A percentile compares a stretch with the other conserved stretches of the same genome.
Evolutionary conservation across 106 monocot genomes (phyloP).

Genomic region (Apostasia ramifera): DNA sequence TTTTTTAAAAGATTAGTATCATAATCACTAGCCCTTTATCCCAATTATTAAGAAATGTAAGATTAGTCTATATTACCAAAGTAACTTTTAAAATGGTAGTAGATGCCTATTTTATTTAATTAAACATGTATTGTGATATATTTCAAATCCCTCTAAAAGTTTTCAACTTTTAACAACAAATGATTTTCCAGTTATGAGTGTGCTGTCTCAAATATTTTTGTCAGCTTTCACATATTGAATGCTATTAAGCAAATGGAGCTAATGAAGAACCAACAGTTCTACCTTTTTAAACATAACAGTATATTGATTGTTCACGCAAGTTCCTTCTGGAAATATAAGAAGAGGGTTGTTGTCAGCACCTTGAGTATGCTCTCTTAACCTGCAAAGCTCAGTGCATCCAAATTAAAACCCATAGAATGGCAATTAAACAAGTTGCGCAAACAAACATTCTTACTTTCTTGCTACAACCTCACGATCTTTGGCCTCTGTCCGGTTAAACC

Average conservation of each 20-base stretch:
- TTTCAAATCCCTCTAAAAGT: no score
- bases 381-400: slow-evolving; percentile 10
- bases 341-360: slow-evolving; percentile 82
- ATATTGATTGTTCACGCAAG: slow-evolving; percentile 96
- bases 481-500: slow-evolving; percentile 88
- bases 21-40: no score
- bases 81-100: no score
- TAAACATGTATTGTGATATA: no score
- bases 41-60: no score
- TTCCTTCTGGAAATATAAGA: slow-evolving; percentile 99
- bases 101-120: no score
- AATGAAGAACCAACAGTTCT: not conserved
- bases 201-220: no score
- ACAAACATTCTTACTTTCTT: slow-evolving; percentile 53
- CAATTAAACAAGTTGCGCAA: not conserved
- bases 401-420: not conserved
- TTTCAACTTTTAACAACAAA: no score
- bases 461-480: slow-evolving; percentile 90
- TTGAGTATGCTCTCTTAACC: slow-evolving; percentile 76
- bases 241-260: not conserved
- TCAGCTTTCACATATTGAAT: not conserved
- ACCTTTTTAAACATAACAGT: slow-evolving; percentile 99
- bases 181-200: no score
- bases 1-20: no score
- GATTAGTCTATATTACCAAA: no score